These are phyloP conservation scores for Hysterium pulicare DNA, from an alignment of 2,329 filamentous ascomycete species.

Conservation along the genomic window DNA sequence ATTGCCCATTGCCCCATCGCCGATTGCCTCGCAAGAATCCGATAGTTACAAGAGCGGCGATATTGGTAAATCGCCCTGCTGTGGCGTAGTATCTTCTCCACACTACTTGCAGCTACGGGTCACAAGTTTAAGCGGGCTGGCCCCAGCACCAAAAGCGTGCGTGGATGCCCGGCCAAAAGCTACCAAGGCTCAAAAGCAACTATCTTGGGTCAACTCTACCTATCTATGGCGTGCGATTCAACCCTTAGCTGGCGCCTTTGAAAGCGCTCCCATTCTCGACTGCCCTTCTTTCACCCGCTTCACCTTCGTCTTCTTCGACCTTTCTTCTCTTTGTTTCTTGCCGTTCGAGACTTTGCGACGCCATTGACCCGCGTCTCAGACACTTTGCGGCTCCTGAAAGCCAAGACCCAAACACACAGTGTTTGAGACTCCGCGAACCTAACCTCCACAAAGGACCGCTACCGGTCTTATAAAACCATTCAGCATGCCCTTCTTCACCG, in stretches of 20 bases:
- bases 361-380: no score
- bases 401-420: slow-evolving; percentile 4
- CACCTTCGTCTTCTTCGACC: background rate
- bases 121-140: no score
- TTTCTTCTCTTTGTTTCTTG: background rate
- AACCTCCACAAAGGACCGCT: background rate
- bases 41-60: background rate
- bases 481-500: slow-evolving; percentile 30
- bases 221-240: no score
- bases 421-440: background rate
- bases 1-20: background rate
- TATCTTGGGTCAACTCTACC: no score
- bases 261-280: background rate
- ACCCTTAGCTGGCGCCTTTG: no score
- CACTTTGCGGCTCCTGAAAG: background rate
- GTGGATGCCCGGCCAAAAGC: no score
- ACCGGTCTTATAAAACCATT: background rate
- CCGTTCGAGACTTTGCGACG: no score
- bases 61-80: no score
- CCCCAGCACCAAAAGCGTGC: no score
- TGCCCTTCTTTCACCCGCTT: background rate
- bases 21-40: background rate
- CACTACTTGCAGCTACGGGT: no score
- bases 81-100: no score
- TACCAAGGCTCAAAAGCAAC: no score